Evolutionary conservation across 2,329 filamentous ascomycete species (phyloP), one percentile per base, ranked within the genome.

Genomic region (Alternaria infectoria): DNA sequence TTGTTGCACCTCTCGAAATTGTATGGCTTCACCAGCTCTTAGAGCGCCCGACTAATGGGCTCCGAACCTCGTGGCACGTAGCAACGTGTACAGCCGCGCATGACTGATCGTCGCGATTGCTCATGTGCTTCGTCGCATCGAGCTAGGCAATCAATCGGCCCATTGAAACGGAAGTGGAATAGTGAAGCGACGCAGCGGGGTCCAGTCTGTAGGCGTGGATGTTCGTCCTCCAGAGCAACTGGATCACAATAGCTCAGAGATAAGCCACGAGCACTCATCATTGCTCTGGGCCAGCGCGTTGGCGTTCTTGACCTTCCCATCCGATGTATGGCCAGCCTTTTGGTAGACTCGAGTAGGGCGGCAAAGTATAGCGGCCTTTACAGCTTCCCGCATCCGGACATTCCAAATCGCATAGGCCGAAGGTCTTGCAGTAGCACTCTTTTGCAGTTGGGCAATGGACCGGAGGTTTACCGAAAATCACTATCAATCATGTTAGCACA

Each of bases 371-470:
- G 60, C 87, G 85, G 3, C 83, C 83, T 5, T 84, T 79, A 71
- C 89, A 91, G 25, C 81, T 81, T 21, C 82, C 79, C 17, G 80
- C 73, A 2, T 80, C 75, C 12, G 70, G 68, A 50, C 81, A 83
- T 0, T 79, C 69, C 15, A 87, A 67, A 58, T 83, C 68, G 75
- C 90, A 92, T 25, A 89, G 69, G 0, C 89, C 89, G 69, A 89
- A 92, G 15, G 88, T 83, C 44, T 89, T 86, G 78, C 90, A 91
- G 75, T 91, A 91, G 74, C 89, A 91, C 9, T 87, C 85, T 49
- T 82, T 78, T 1, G 87, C 87, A 17, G 81, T 80, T 0, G 90
- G 90, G 67, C 89, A 92, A 68, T 89, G 84, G 1, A 90, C 83
- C 0, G 78, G 65, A 6, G 72, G 69, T 26, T 80, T 80, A 3